phyloP scores from a whole-genome alignment of 441 rosid genomes.

The Jatropha multifida region DNA sequence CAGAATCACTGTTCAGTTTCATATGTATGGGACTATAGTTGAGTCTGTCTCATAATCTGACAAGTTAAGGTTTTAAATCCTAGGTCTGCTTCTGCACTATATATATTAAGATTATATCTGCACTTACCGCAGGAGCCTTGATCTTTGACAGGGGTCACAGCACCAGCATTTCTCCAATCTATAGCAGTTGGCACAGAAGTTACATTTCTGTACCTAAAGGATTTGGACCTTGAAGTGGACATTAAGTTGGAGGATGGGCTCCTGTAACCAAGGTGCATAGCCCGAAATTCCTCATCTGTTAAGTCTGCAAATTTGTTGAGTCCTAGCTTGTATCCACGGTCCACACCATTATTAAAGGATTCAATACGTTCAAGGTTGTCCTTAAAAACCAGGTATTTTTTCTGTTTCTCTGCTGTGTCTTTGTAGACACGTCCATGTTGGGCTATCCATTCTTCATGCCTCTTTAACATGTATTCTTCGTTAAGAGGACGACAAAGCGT shows the following conservation, averaged over 20 bases:
- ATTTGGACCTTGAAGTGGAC: conserved; percentile 31
- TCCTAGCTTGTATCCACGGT: conserved; percentile 55
- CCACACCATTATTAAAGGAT: conserved; percentile 32
- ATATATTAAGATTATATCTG: no score
- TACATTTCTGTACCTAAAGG: conserved; percentile 46
- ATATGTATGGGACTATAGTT: no score
- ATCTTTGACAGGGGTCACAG: conserved; percentile 62
- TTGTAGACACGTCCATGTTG: conserved; percentile 44
- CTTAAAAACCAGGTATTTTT: conserved; percentile 38
- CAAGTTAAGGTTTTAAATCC: no score
- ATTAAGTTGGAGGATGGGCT: conserved; percentile 40
- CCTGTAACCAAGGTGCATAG: conserved; percentile 49
- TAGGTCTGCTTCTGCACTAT: background rate
- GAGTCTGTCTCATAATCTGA: no score
- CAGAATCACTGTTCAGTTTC: no score
- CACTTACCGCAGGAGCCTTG: conserved; percentile 69
- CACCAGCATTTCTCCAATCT: conserved; percentile 73
- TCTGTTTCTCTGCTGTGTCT: conserved; percentile 34
- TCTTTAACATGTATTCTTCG: conserved; percentile 28
- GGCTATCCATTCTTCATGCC: conserved; percentile 51
- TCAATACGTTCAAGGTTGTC: conserved; percentile 36
- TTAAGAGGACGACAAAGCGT: conserved; percentile 35
- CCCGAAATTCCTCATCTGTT: conserved; percentile 65
- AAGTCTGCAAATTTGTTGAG: conserved; percentile 74
- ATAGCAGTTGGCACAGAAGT: conserved; percentile 36